Evolutionary conservation across 345 rosid species (phyloP).

Genomic region (Populus nigra): DNA sequence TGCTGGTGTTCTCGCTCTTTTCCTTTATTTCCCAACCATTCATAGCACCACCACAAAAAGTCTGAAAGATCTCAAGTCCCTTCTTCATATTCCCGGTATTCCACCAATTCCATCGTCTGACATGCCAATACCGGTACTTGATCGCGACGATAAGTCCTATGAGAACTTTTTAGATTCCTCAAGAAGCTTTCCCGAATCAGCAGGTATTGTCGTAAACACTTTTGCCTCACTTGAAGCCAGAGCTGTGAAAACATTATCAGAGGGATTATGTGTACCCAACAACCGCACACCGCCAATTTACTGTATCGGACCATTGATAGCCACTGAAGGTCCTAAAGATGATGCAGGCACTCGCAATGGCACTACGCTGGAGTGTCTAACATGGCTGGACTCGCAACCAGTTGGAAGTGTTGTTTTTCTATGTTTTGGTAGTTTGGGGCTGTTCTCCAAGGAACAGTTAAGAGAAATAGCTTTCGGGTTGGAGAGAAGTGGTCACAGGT

Average conservation of each 20-base stretch:
- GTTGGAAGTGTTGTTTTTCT: slow-evolving; percentile 33
- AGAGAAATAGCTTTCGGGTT: slow-evolving; percentile 49
- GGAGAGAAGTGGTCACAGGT: slow-evolving; percentile 40
- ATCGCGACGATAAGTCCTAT: slow-evolving; percentile 22
- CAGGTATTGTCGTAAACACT: slow-evolving; percentile 55
- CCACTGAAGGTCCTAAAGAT: background rate
- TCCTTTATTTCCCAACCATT: slow-evolving; percentile 15
- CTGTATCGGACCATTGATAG: slow-evolving; percentile 57
- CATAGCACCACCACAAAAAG: slow-evolving; percentile 4
- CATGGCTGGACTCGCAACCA: slow-evolving; percentile 48
- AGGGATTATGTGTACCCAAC: slow-evolving; percentile 43
- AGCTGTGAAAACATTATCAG: slow-evolving; percentile 33
- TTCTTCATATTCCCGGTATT: slow-evolving; percentile 28
- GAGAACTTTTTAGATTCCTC: slow-evolving; percentile 9
- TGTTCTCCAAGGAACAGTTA: slow-evolving; percentile 33
- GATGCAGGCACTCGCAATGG: background rate
- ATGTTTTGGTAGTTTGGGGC: slow-evolving; percentile 48
- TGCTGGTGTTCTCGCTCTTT: background rate
- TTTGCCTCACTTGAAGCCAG: slow-evolving; percentile 51
- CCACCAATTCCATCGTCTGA: slow-evolving; percentile 24
- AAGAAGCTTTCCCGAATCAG: background rate
- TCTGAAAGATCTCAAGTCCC: slow-evolving; percentile 12
- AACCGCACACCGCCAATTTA: slow-evolving; percentile 38
- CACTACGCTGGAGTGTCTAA: slow-evolving; percentile 22
- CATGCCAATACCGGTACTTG: slow-evolving; percentile 16